Percentiles rank a stretch among this genome's conserved stretches.
These are phyloP conservation scores for Martiniozyma abietophila DNA, from an alignment of 805 yeast species.

Conservation along the genomic window DNA sequence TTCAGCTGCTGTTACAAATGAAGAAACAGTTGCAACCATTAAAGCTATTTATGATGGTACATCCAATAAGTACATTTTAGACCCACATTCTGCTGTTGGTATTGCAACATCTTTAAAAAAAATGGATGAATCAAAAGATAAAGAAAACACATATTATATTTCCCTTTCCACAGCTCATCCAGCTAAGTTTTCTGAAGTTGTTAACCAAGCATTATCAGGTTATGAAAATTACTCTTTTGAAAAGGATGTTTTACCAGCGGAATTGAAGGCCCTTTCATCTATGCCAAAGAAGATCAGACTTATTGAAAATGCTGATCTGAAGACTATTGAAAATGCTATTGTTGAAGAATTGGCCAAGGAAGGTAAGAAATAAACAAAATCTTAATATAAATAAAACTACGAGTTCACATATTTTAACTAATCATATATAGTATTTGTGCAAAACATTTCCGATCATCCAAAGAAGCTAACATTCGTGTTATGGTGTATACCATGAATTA, in stretches of 20 bases:
- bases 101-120: slow-evolving; percentile 65
- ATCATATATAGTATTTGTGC: too few relatives aligned
- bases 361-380: slow-evolving; percentile 4
- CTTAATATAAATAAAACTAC: neutral
- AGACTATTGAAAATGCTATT: slow-evolving; percentile 66
- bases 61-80: slow-evolving; percentile 66
- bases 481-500: too few relatives aligned
- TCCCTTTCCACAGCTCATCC: slow-evolving; percentile 98
- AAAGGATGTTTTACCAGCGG: slow-evolving; percentile 80
- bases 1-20: slow-evolving; percentile 73
- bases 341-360: slow-evolving; percentile 57
- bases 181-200: slow-evolving; percentile 96
- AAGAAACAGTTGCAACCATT: slow-evolving; percentile 73
- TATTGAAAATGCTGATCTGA: slow-evolving; percentile 64
- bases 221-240: slow-evolving; percentile 77
- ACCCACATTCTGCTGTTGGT: slow-evolving; percentile 97
- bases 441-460: too few relatives aligned
- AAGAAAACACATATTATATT: slow-evolving; percentile 39
- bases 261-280: slow-evolving; percentile 60
- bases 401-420: too few relatives aligned
- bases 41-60: slow-evolving; percentile 52
- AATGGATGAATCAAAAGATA: slow-evolving; percentile 32
- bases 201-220: slow-evolving; percentile 61
- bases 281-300: slow-evolving; percentile 68
- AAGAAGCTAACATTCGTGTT: too few relatives aligned